Evolutionary conservation across 176 grass and related monocot species (phyloP).

Genomic region (Canna indica): DNA sequence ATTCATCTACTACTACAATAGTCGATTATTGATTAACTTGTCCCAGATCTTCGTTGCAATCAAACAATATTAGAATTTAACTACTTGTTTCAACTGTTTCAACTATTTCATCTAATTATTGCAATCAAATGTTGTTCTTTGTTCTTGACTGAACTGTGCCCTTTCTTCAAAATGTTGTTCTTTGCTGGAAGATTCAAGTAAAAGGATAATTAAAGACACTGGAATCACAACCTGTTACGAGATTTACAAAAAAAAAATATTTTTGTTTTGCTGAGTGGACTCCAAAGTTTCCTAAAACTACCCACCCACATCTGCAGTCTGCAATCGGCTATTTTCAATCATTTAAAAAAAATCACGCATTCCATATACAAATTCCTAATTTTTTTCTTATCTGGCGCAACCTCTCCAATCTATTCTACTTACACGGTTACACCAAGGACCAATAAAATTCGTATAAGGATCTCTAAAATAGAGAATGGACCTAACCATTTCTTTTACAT

Average conservation of each 20-base stretch:
- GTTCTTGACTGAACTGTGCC: no score
- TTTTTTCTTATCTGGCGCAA: not conserved
- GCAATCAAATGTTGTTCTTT: no score
- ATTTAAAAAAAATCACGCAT: not conserved
- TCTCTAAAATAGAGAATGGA: no score
- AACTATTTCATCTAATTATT: not conserved
- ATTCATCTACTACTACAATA: not conserved
- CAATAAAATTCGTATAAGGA: no score
- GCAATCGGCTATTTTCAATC: not conserved
- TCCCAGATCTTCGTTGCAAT: not conserved
- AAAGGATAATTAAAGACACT: not conserved
- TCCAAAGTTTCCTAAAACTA: not conserved
- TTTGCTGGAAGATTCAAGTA: not conserved
- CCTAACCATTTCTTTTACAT: not conserved
- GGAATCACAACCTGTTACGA: not conserved
- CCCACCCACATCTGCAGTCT: not conserved
- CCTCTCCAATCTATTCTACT: not conserved
- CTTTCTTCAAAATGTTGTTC: no score
- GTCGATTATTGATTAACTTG: not conserved
- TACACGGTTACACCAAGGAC: not conserved
- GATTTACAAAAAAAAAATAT: not conserved
- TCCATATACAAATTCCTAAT: not conserved
- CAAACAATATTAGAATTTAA: not conserved
- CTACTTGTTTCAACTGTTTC: not conserved
- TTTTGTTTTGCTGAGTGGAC: not conserved